Base-by-base conservation (phyloP, 2,329 filamentous ascomycete genomes). In the Penicillium sp. region DNA sequence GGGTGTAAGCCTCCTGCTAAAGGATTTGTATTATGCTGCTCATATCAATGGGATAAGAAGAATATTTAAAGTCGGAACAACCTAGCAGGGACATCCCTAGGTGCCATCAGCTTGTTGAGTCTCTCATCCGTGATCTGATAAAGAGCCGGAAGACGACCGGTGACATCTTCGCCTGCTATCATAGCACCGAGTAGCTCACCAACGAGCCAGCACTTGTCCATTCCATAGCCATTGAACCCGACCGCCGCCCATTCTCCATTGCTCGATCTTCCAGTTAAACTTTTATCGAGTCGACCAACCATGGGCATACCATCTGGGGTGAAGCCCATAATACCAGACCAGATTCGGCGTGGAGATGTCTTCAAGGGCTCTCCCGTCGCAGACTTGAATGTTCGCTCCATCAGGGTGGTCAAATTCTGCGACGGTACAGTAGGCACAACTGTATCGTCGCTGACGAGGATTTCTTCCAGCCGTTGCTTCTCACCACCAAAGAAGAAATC, bases 271-370 rank as follows among this genome's bases (percentile, higher is more conserved):
- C 51, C 51, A 10, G 51, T 54, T 11, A 42, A 35, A 2, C 25
- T 42, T 17, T 35, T 31, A 14, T 39, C 51, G n/a, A 54, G 28
- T 20, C 39, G 28, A 11, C 51, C 51, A 22, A 54, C 51, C 39
- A 54, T 11, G 31, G 51, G 51, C 51, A 54, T 54, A 14, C 51
- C 51, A 17, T 54, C 51, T 1, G 51, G 51, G 3, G 51, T 54
- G 37, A 54, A 54, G n/a, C 51, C 51, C 51, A 54, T 54, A 20
- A 54, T 54, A 34, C 51, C 51, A 54, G 51, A 54, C 51, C 51
- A 54, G n/a, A 54, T 54, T 11, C 51, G 51, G 12, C 51, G 51
- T 20, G 51, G 51, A 10, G 39, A 45, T 0, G 15, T 35, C 12
- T 54, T 54, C 25, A 54, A 10, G 7, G 39, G 17, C 31, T 45